Percentiles rank a stretch among this genome's conserved stretches.
Conservation (phyloP, 2,329 filamentous ascomycete genomes). For the Ophiostoma novo-ulmi region DNA sequence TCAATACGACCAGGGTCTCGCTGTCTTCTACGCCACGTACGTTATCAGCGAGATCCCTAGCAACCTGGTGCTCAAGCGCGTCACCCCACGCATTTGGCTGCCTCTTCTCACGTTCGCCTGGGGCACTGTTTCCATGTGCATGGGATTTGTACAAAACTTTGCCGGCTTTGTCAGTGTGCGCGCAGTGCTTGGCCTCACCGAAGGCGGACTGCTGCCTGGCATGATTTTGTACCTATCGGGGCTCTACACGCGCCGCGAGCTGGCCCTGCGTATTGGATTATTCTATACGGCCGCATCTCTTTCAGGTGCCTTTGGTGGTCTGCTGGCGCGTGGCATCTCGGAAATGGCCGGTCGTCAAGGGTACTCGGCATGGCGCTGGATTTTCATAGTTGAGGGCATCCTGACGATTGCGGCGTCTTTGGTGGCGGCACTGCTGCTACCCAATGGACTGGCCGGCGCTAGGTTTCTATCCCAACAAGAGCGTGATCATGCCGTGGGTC, state of each 20-base stretch:
- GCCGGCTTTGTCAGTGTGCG: constrained; percentile 57
- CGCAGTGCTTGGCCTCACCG: constrained; percentile 56
- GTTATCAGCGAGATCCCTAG: constrained; percentile 58
- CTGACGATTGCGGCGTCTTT: constrained; percentile 52
- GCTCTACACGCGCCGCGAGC: constrained; percentile 55
- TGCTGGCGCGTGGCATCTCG: constrained; percentile 56
- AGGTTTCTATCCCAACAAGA: constrained; percentile 51
- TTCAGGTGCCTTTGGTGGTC: constrained; percentile 59
- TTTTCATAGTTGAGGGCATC: constrained; percentile 57
- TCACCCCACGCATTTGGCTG: constrained; percentile 57
- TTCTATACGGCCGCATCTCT: constrained; percentile 64
- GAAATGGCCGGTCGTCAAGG: constrained; percentile 53
- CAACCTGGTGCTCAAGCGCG: constrained; percentile 58
- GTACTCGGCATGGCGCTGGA: constrained; percentile 56
- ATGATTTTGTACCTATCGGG: constrained; percentile 60
- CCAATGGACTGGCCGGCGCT: constrained; percentile 51
- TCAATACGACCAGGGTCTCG: constrained; percentile 60
- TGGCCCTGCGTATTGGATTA: constrained; percentile 59
- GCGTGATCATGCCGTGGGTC: constrained; percentile 43
- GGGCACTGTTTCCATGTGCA: constrained; percentile 55
- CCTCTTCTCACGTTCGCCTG: constrained; percentile 52
- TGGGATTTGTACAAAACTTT: constrained; percentile 50
- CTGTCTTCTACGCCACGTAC: constrained; percentile 62
- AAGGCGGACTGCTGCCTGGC: constrained; percentile 61
- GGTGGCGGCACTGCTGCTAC: constrained; percentile 49